Percentiles rank a stretch among this genome's conserved stretches.
These are phyloP conservation scores for Trichoderma citrinoviride DNA, from an alignment of 2,329 filamentous ascomycete species.

Conservation along the genomic window DNA sequence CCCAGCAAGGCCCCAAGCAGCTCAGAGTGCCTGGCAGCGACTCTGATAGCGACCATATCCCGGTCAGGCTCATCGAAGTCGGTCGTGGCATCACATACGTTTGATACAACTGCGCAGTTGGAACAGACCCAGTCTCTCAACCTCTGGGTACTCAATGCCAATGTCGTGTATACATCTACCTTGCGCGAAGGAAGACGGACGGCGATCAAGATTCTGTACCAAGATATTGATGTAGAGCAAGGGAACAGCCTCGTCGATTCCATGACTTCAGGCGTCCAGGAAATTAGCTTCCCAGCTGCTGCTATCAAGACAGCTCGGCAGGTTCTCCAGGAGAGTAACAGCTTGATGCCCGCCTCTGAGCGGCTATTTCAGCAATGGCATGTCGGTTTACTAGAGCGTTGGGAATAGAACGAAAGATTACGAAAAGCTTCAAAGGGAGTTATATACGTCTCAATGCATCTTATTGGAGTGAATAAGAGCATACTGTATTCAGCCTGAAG, in stretches of 20 bases:
- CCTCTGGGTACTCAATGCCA: constrained; percentile 57
- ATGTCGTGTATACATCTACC: constrained; percentile 51
- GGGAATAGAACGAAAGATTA: constrained; percentile 25
- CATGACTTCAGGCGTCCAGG: constrained; percentile 56
- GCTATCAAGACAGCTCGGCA: constrained; percentile 47
- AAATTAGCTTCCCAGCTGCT: constrained; percentile 52
- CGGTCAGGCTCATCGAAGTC: constrained; percentile 59
- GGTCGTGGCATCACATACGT: constrained; percentile 43
- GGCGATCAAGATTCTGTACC: constrained; percentile 56
- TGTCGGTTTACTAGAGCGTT: constrained; percentile 58
- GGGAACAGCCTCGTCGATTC: constrained; percentile 50
- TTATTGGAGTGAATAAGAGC: not conserved
- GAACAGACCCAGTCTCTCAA: constrained; percentile 38
- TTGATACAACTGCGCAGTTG: constrained; percentile 5
- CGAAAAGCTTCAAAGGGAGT: not conserved
- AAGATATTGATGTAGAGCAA: constrained; percentile 41
- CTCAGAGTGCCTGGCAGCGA: constrained; percentile 52
- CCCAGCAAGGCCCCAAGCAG: constrained; percentile 38
- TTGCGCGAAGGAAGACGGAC: constrained; percentile 30
- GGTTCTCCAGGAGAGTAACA: constrained; percentile 48
- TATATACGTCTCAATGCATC: not conserved
- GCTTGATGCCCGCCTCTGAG: constrained; percentile 54
- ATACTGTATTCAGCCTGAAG: not conserved
- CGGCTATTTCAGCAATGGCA: constrained; percentile 64
- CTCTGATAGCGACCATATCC: constrained; percentile 51